Base-by-base conservation (phyloP, 2,329 filamentous ascomycete species). In the Aspergillus tubingensis region DNA sequence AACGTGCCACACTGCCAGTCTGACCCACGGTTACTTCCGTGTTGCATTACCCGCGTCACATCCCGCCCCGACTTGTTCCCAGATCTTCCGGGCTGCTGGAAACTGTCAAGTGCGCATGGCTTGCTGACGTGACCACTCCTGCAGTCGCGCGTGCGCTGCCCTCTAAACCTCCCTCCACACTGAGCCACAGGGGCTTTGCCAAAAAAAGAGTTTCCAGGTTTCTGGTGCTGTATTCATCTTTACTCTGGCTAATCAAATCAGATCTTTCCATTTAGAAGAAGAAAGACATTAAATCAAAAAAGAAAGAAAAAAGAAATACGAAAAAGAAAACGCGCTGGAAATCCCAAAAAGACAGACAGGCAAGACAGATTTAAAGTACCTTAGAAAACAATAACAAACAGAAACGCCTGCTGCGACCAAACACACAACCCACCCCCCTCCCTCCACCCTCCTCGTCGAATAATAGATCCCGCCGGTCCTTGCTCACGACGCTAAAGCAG, bases 1-100 rank as follows among this genome's bases (percentile, higher is more conserved):
- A 69, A 73, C 70, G 63, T 72, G 69, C 70, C 64, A 65, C 67
- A 65, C 67, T 62, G 52, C 59, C 60, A 63, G 39, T 60, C 58
- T 63, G 71, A 73, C 71, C 69, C 72, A 72, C 72, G 62, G 61
- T 69, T 68, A 65, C 63, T 67, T 67, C 67, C 67, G 70, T 72
- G 67, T 71, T 59, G 65, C 68, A 69, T 67, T 62, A 67, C 59
- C 65, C 63, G 66, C 67, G 62, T 67, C 62, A 64, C 62, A 53
- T 58, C 56, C 59, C 62, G 60, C 59, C 63, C 55, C 57, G 50
- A 59, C 60, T 50, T 63, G 23, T 17, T 61, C 56, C 52, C 60
- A 60, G 61, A 62, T 62, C 62, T 60, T 30, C 62, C 50, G 59
- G 25, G 7, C 25, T 55, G 52, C 59, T 57, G 59, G 17, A 44